A percentile compares a stretch with the other conserved stretches of the same genome.
These are phyloP conservation scores for Neonectria punicea DNA, from an alignment of 2,329 filamentous ascomycete genomes.

Conservation along the genomic window DNA sequence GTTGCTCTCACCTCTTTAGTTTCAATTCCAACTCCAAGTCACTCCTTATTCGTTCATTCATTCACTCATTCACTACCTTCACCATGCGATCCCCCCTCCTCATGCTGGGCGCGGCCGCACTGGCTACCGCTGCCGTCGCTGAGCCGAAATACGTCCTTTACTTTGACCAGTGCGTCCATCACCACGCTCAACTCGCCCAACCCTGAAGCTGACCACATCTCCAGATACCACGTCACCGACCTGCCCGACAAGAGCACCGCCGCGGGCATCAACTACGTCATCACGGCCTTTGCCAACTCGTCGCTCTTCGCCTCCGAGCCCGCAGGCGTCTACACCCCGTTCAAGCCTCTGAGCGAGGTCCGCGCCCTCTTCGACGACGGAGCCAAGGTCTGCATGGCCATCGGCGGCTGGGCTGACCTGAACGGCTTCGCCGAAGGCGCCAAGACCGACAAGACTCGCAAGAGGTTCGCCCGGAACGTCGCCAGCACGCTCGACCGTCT, in stretches of 20 bases:
- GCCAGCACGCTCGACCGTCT: constrained; percentile 62
- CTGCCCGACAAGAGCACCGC: constrained; percentile 52
- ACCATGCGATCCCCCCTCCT: constrained; percentile 23
- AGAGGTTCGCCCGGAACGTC: constrained; percentile 67
- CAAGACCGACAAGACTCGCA: constrained; percentile 57
- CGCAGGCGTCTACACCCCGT: constrained; percentile 59
- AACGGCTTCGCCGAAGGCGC: constrained; percentile 63
- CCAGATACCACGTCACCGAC: constrained; percentile 54
- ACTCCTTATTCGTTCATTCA: neutral
- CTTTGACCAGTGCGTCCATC: constrained; percentile 55
- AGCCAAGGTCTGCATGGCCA: constrained; percentile 70
- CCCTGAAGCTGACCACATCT: neutral
- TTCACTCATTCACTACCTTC: constrained; percentile 1
- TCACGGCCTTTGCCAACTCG: constrained; percentile 65
- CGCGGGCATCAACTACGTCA: constrained; percentile 62
- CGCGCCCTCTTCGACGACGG: constrained; percentile 62
- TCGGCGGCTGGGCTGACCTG: constrained; percentile 74
- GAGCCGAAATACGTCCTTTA: constrained; percentile 53
- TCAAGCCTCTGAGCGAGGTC: constrained; percentile 61
- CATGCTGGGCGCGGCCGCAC: constrained; percentile 28
- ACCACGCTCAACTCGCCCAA: neutral
- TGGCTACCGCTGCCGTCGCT: constrained; percentile 31
- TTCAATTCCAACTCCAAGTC: constrained; percentile 6
- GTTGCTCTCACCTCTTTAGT: neutral
- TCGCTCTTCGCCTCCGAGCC: constrained; percentile 57